Base-by-base conservation (phyloP, 345 rosid genomes). In the Gossypium australe region DNA sequence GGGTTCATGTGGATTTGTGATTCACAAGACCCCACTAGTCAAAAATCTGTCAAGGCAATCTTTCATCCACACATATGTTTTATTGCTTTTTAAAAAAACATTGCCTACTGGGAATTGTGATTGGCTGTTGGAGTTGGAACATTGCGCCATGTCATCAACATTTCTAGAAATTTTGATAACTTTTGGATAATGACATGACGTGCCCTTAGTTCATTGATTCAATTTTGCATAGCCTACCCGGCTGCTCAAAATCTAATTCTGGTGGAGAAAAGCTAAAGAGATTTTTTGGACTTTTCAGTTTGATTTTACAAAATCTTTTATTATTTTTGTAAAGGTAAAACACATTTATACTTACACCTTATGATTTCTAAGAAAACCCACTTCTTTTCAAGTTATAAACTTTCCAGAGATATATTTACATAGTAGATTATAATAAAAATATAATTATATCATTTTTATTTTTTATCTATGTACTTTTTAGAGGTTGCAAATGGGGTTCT, bases 61-160 rank as follows among this genome's bases (percentile, higher is more conserved):
- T 76, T 71, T 64, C 71, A 66, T 84, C 89, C 90, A 81, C 89
- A 76, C 56, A 71, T 59, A 67, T 65, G n/a, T 71, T 14, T 5
- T 22, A 53, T 44, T 34, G 0, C 29, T 24, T 11, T 49, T 53
- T 53, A 2, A 7, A 34, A 34, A 53, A 53, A 57, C 27, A 55
- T 73, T 78, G 52, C 14, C 12, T 38, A 13, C 14, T 11, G 22
- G 67, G 55, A n/a, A 17, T 53, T 24, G 14, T 63, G 79, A 81
- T 81, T 82, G 81, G 87, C 56, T 52, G 14, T 13, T 13, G 53
- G 27, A 45, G 53, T 29, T 29, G 52, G 64, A 57, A 78, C 3
- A 18, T 67, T 47, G 27, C 20, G 84, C 75, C 81, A 77, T 70
- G 62, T 80, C 84, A 66, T 47, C 58, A 9, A 25, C 2, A 16